Base-by-base conservation (phyloP, 2,329 filamentous ascomycete genomes). In the Xylariomycetidae sp. region DNA sequence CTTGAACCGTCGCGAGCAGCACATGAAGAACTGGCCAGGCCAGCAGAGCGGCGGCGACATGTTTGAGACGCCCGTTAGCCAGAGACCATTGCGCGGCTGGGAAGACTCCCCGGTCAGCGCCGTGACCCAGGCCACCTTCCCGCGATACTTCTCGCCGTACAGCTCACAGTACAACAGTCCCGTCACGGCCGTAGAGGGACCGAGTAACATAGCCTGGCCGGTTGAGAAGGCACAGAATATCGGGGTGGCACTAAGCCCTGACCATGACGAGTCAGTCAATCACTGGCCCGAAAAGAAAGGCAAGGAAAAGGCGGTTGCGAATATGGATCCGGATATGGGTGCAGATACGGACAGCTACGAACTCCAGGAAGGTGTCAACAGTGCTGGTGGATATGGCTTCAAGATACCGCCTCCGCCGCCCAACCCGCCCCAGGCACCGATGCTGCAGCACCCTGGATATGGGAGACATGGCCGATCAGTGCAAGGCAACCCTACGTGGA, bases 111-210 rank as follows among this genome's bases (percentile, higher is more conserved):
- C 66, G 0, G 44, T 67, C 36, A 72, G 66, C 28, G 62, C 59
- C 3, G 52, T 51, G 27, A 62, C 62, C 2, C 63, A 68, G 28
- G 57, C 57, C 38, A 39, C 47, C 0, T 65, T 62, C 41, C 57
- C 62, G 1, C 66, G 62, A 6, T 76, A 79, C 55, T 69, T 77
- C 42, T 78, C 74, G 4, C 77, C 77, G 0, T 81, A 80, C 49
- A 66, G 63, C 14, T 77, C 74, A 25, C 72, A 77, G 38, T 80
- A 69, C 56, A 75, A 63, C 53, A 79, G 74, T 46, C 77, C 77
- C 1, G 63, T 75, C 38, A 72, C 63, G 33, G 67, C 59, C 0
- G 57, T 55, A 1, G 67, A 69, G 13, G 22, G 50, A 13, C 36
- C 45, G 2, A 46, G 51, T 0, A 42, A 46, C 8, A 52, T 54